phyloP scores from a whole-genome alignment of 2,329 filamentous ascomycete genomes.

The Aspergillus puulaauensis region DNA sequence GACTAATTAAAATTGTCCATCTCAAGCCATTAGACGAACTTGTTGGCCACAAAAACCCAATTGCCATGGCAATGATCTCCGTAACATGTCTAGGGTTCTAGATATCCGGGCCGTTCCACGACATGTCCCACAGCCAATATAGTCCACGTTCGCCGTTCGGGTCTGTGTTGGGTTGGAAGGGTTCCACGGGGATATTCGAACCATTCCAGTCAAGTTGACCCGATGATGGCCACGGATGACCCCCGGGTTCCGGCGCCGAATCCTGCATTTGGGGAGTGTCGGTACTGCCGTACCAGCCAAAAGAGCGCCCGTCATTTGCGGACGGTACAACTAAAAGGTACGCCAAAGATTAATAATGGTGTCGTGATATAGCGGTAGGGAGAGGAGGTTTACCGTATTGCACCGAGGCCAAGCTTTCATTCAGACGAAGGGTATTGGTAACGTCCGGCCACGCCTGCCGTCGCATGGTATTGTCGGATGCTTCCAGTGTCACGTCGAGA shows the following conservation, averaged over 20 bases:
- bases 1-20: not conserved
- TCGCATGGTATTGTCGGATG: not conserved
- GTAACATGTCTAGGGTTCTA: not conserved
- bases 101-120: slow-evolving; percentile 20
- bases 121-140: slow-evolving; percentile 33
- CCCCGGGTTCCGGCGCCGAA: not conserved
- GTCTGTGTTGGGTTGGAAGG: not conserved
- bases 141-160: slow-evolving; percentile 23
- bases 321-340: not conserved
- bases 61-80: no score
- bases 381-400: slow-evolving; percentile 19
- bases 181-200: not conserved
- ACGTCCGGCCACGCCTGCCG: slow-evolving; percentile 12
- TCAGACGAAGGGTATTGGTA: slow-evolving; percentile 18
- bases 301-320: not conserved
- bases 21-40: not conserved
- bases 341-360: not conserved
- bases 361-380: not conserved
- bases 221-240: not conserved
- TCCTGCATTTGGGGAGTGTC: not conserved
- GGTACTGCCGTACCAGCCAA: not conserved
- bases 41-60: no score
- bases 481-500: slow-evolving; percentile 14
- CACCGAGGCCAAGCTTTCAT: slow-evolving; percentile 24
- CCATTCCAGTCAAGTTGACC: not conserved